Evolutionary conservation across 495 filamentous ascomycete genomes (phyloP).

Genomic region (Neurospora intermedia): DNA sequence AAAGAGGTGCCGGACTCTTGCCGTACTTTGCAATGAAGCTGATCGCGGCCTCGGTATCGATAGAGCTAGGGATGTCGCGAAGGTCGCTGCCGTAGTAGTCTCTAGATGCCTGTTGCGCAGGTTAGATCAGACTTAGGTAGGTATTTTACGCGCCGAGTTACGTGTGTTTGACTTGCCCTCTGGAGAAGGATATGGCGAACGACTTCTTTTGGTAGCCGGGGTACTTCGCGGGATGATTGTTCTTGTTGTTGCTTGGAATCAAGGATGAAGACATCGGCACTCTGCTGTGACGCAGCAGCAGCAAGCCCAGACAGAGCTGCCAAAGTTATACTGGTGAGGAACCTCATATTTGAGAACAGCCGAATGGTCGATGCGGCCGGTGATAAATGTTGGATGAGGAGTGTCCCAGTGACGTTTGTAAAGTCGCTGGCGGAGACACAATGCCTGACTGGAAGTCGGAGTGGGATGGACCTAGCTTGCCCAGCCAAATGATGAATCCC

Average conservation of each 20-base stretch:
- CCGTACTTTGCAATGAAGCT: conserved; percentile 31
- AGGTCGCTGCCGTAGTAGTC: conserved; percentile 24
- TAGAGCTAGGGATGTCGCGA: conserved; percentile 28
- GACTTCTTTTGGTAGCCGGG: conserved; percentile 23
- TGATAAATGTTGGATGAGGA: neutral
- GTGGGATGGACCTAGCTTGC: neutral
- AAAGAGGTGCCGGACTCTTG: conserved; percentile 29
- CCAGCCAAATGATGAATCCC: neutral
- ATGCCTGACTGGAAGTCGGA: neutral
- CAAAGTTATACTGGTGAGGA: conserved; percentile 13
- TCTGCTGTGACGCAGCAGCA: conserved; percentile 12
- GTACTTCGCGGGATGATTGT: conserved; percentile 6
- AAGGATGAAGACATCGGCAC: conserved; percentile 23
- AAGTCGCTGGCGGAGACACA: neutral
- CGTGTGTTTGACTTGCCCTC: conserved; percentile 8
- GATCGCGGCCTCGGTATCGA: conserved; percentile 28
- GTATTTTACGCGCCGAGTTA: conserved; percentile 4
- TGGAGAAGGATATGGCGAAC: conserved; percentile 27
- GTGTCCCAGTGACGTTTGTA: neutral
- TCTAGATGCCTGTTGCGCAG: conserved; percentile 28
- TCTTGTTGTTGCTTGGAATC: conserved; percentile 5
- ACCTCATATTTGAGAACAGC: conserved; percentile 17
- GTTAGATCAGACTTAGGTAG: conserved; percentile 19
- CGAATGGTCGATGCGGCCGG: neutral
- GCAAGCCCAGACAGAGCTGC: conserved; percentile 19